Base-by-base conservation (phyloP, 164 flowering plant genomes). In the Magnolia changhungtana region DNA sequence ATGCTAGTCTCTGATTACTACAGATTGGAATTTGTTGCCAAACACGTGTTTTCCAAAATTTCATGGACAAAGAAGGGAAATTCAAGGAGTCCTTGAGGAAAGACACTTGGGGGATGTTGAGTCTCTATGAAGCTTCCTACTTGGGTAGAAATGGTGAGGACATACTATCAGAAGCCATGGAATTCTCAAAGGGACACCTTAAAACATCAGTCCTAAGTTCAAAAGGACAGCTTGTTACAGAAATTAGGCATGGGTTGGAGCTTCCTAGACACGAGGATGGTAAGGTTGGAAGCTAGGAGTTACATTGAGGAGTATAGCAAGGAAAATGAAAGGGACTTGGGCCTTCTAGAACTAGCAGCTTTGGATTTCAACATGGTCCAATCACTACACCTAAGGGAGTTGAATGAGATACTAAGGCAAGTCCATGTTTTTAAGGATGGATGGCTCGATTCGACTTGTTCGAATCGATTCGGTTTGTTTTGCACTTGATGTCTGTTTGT, bases 281-380 rank as follows among this genome's bases (percentile, higher is more conserved):
- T 19, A 37, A 68, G 71, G 50, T 14, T 37, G 7, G 71, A 68
- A 4, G 51, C 71, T 8, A 68, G 71, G 45, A 20, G 23, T 31
- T 68, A 68, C 7, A 16, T 68, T 7, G 23, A 23, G 6, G 19
- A 20, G 19, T 37, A 20, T 29, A 16, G 24, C 7, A 9, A 68
- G 31, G n/a, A 68, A 1, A 68, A 68, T 13, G 5, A 1, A 16
- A 29, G 3, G 7, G 31, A 68, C 24, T 23, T 9, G 13, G 71
- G 8, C 4, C 2, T 37, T 8, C n/a, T 68, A 29, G 8, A 68
- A 19, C 71, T 68, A 20, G 51, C 71, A 29, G 18, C 23, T 45
- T 68, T 68, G 49, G 71, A 68, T 37, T 68, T 68, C 50, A 68
- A 68, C 45, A 20, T 68, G 50, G 3, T 68, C 10, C 51, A 68